A percentile compares a stretch with the other conserved stretches of the same genome.
These are phyloP conservation scores for Gossypium lobatum DNA, from an alignment of 441 rosid genomes.

Conservation along the genomic window DNA sequence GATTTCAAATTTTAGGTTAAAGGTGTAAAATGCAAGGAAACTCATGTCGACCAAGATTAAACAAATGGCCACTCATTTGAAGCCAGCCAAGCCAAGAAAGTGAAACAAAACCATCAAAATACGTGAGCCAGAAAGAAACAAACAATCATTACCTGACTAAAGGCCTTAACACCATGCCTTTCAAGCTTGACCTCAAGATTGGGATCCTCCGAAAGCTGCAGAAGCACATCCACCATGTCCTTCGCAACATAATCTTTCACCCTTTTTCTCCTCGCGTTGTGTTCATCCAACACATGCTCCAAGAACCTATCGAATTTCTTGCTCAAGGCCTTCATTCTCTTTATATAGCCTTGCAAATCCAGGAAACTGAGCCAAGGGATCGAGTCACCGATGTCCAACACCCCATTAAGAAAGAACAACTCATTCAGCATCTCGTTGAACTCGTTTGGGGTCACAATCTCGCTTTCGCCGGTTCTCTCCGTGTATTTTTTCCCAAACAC, in stretches of 20 bases:
- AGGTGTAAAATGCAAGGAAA: too few relatives aligned
- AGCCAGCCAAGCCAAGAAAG: too few relatives aligned
- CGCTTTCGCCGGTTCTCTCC: neutral
- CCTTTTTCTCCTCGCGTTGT: conserved; percentile 21
- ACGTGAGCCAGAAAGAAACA: neutral
- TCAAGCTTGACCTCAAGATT: conserved; percentile 40
- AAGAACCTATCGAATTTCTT: conserved; percentile 37
- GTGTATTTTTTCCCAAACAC: conserved; percentile 44
- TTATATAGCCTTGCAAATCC: conserved; percentile 38
- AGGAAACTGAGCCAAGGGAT: conserved; percentile 34
- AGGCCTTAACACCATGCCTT: conserved; percentile 40
- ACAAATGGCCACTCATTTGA: too few relatives aligned
- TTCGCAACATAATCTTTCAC: conserved; percentile 29
- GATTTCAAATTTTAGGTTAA: too few relatives aligned
- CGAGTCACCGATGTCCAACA: conserved; percentile 40
- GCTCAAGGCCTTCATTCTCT: conserved; percentile 36
- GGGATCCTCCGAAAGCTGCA: conserved; percentile 38
- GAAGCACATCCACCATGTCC: conserved; percentile 42
- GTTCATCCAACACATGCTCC: conserved; percentile 38
- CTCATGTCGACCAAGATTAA: too few relatives aligned
- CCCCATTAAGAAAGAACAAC: conserved; percentile 51
- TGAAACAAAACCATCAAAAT: too few relatives aligned
- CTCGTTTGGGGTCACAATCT: conserved; percentile 41
- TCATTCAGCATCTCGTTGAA: conserved; percentile 62
- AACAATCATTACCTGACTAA: conserved; percentile 22